A percentile compares a stretch with the other conserved stretches of the same genome.
Evolutionary conservation across 2,329 filamentous ascomycete species (phyloP).

Genomic region (Raffaelea deltoideospora): DNA sequence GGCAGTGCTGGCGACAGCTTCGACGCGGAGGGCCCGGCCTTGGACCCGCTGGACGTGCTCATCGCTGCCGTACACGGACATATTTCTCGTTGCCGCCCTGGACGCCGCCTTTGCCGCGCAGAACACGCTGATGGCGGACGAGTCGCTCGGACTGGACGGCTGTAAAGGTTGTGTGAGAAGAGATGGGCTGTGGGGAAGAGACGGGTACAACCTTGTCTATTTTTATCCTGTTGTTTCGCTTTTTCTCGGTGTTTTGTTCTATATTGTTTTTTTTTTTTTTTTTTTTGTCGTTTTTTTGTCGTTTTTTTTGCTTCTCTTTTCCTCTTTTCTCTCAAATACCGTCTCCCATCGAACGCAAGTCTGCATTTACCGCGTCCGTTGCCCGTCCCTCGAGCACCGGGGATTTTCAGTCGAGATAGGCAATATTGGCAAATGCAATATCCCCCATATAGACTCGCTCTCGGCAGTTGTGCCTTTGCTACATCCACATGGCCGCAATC

Average conservation of each 20-base stretch:
- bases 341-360: too few species aligned
- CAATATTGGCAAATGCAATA: too few species aligned
- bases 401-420: too few species aligned
- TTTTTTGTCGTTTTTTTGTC: background rate
- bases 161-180: too few species aligned
- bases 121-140: constrained; percentile 15
- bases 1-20: constrained; percentile 10
- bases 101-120: constrained; percentile 18
- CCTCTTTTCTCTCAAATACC: too few species aligned
- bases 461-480: too few species aligned
- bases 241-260: background rate
- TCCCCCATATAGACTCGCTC: too few species aligned
- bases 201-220: too few species aligned
- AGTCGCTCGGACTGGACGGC: constrained; percentile 16
- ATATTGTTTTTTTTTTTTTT: background rate
- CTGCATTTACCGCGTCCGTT: too few species aligned
- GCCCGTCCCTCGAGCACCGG: too few species aligned
- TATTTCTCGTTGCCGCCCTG: constrained; percentile 18
- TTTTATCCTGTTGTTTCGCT: background rate
- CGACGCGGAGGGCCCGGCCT: constrained; percentile 10
- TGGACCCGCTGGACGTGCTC: constrained; percentile 14
- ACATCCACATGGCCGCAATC: too few species aligned
- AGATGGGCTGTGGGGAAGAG: too few species aligned
- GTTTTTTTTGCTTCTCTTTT: background rate
- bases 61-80: constrained; percentile 16